Percentiles rank a stretch among this genome's conserved stretches.
phyloP scores from a whole-genome alignment of 164 flowering plant genomes.

The Stephania yunnanensis region DNA sequence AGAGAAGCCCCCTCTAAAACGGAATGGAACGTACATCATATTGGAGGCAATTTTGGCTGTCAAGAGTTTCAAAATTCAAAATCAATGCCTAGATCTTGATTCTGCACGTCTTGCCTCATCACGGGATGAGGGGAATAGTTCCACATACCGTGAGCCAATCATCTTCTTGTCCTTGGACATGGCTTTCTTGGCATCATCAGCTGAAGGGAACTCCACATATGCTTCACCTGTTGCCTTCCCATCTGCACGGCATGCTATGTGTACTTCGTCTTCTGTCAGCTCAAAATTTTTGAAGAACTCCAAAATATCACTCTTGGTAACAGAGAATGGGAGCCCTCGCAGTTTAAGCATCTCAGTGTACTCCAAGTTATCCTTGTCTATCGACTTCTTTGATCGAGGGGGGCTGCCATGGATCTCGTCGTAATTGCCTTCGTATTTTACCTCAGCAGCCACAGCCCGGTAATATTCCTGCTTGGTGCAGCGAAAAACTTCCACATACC shows the following conservation, averaged over 20 bases:
- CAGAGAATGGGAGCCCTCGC: constrained; percentile 84
- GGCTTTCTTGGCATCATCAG: constrained; percentile 75
- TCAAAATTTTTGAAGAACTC: constrained; percentile 67
- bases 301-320: constrained; percentile 51
- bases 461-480: constrained; percentile 88
- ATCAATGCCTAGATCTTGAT: constrained; percentile 71
- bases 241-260: constrained; percentile 68
- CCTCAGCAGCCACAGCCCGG: constrained; percentile 80
- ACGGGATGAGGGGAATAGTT: constrained; percentile 75
- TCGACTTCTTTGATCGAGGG: constrained; percentile 48
- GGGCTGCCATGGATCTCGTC: constrained; percentile 55
- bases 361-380: constrained; percentile 68
- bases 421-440: constrained; percentile 61
- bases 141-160: constrained; percentile 79
- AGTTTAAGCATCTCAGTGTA: constrained; percentile 71
- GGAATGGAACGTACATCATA: neutral
- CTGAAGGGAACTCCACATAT: constrained; percentile 74
- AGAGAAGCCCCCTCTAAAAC: neutral
- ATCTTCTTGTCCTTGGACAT: constrained; percentile 86
- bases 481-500: constrained; percentile 80
- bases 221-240: constrained; percentile 95
- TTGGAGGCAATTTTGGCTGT: neutral
- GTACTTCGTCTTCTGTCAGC: constrained; percentile 50
- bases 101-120: constrained; percentile 81
- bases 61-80: neutral